Evolutionary conservation across 176 grass and related monocot genomes (phyloP).

Genomic region (Oryza meridionalis): DNA sequence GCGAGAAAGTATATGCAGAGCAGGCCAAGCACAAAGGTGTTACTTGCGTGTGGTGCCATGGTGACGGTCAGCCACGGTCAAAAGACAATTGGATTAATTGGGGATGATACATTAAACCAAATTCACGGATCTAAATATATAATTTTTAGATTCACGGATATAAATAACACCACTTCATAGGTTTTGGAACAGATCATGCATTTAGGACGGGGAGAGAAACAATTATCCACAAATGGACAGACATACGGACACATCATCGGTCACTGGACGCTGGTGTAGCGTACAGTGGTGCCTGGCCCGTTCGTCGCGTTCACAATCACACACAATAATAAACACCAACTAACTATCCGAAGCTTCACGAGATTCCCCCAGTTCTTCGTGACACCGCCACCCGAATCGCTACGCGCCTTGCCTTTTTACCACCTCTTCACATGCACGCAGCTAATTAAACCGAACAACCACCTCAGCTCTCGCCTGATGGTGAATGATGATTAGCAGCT

Average conservation of each 20-base stretch:
- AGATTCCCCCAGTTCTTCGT: background rate
- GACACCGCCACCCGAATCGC: background rate
- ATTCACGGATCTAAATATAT: too few relatives aligned
- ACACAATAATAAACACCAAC: background rate
- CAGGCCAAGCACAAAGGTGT: too few relatives aligned
- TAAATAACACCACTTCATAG: too few relatives aligned
- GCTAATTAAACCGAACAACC: background rate
- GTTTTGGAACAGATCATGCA: too few relatives aligned
- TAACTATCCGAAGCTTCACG: background rate
- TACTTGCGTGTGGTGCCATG: too few relatives aligned
- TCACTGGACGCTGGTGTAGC: background rate
- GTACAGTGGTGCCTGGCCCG: background rate
- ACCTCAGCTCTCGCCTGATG: background rate
- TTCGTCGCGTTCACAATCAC: background rate
- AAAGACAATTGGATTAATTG: too few relatives aligned
- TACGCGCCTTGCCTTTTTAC: background rate
- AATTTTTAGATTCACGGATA: too few relatives aligned
- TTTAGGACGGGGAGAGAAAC: too few relatives aligned
- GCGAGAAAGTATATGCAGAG: too few relatives aligned
- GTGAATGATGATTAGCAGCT: background rate
- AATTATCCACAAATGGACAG: background rate
- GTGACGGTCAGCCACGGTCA: too few relatives aligned
- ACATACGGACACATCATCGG: background rate
- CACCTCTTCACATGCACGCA: background rate
- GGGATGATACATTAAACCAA: too few relatives aligned